Percentiles rank a stretch among this genome's conserved stretches.
Conservation (phyloP, 345 rosid species). For the Pugionium cornutum region DNA sequence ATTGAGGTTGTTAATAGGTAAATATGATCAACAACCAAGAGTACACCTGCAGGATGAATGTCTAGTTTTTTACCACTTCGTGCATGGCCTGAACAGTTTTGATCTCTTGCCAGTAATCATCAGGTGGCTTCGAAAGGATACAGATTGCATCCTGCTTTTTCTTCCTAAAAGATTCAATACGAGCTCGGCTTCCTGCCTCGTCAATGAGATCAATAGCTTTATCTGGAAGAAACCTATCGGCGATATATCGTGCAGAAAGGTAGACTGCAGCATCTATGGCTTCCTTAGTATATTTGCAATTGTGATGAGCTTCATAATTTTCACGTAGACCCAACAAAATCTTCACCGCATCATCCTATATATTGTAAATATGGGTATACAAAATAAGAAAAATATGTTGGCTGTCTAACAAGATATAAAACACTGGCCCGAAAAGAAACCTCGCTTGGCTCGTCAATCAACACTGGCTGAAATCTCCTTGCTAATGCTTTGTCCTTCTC, state of each 20-base stretch:
- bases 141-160: conserved; percentile 74
- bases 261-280: conserved; percentile 93
- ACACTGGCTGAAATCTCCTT: conserved; percentile 91
- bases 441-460: conserved; percentile 89
- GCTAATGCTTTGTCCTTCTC: conserved; percentile 97
- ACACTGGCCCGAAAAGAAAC: conserved; percentile 41
- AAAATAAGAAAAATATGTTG: conserved; percentile 30
- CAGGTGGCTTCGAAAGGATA: conserved; percentile 81
- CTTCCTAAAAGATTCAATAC: conserved; percentile 74
- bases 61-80: conserved; percentile 65
- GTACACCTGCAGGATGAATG: background rate
- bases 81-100: conserved; percentile 96
- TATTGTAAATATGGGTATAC: conserved; percentile 19
- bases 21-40: conserved; percentile 7
- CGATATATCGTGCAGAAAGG: conserved; percentile 79
- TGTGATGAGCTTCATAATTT: conserved; percentile 91
- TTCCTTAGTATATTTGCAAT: conserved; percentile 73
- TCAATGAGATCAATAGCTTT: conserved; percentile 98
- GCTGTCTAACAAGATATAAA: conserved; percentile 19
- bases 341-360: conserved; percentile 86
- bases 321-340: conserved; percentile 85
- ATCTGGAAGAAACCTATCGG: conserved; percentile 96
- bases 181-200: conserved; percentile 98
- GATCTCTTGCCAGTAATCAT: conserved; percentile 98
- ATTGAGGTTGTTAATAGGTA: conserved; percentile 17